A percentile compares a stretch with the other conserved stretches of the same genome.
phyloP scores from a whole-genome alignment of 108 stramenopile genomes.

The Discostella pseudostelligera region DNA sequence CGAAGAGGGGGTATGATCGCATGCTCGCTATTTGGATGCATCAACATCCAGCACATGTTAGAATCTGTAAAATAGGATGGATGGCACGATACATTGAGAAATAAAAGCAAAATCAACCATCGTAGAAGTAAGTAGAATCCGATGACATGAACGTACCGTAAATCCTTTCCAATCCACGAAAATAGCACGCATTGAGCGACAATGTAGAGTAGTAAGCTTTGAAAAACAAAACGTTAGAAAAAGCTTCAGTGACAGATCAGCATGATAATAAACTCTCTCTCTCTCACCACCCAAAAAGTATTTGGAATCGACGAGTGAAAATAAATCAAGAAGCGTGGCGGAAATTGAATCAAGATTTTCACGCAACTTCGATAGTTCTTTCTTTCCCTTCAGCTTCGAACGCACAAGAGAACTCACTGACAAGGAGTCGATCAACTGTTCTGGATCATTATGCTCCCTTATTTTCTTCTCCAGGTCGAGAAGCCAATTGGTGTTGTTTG shows the following conservation, averaged over 20 bases:
- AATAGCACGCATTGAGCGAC: constrained; percentile 44
- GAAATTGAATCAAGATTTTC: constrained; percentile 33
- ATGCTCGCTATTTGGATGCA: constrained; percentile 31
- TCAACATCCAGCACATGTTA: constrained; percentile 51
- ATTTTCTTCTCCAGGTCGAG: constrained; percentile 20
- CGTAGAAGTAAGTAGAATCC: no score
- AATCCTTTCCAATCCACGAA: constrained; percentile 44
- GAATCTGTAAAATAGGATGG: constrained; percentile 10
- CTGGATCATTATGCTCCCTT: constrained; percentile 3
- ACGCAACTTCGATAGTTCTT: constrained; percentile 19
- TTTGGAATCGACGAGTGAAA: constrained; percentile 45
- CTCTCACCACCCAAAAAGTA: constrained; percentile 33
- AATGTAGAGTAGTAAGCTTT: constrained; percentile 43
- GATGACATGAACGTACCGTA: constrained; percentile 33
- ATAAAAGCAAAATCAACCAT: no score
- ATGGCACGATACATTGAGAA: background rate
- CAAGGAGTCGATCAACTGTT: constrained; percentile 18
- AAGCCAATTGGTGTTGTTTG: constrained; percentile 45
- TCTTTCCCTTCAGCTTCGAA: constrained; percentile 16
- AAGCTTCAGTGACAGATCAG: background rate
- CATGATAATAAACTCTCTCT: background rate
- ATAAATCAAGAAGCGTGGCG: constrained; percentile 38
- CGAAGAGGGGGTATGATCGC: constrained; percentile 30
- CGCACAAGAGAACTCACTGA: constrained; percentile 21
- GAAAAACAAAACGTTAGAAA: background rate